Evolutionary conservation across 2,329 filamentous ascomycete species (phyloP).

Genomic region (Penicillium expansum): DNA sequence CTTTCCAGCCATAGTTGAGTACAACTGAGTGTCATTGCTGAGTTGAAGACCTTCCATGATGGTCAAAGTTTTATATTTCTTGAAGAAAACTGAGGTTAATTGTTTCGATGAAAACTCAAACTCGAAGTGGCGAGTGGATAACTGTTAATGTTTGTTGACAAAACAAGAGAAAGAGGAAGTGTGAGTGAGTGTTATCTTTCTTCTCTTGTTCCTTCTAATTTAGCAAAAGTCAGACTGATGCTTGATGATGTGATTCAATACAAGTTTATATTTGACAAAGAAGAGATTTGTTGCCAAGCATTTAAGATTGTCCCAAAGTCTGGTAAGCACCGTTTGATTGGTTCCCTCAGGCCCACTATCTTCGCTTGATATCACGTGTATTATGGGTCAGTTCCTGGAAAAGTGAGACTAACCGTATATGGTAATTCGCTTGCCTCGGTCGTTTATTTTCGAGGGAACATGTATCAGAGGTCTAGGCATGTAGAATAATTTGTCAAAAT

Average conservation of each 20-base stretch:
- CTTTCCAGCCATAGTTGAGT: conserved; percentile 35
- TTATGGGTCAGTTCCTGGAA: neutral
- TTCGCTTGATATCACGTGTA: conserved; percentile 5
- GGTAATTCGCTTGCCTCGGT: neutral
- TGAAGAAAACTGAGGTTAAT: conserved; percentile 4
- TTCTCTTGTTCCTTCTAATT: neutral
- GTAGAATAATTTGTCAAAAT: neutral
- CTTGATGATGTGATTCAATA: neutral
- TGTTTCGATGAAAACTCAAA: conserved; percentile 4
- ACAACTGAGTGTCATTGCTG: conserved; percentile 27
- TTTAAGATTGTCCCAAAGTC: neutral
- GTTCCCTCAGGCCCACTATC: accelerated
- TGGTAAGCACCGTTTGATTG: neutral
- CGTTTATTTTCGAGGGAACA: neutral
- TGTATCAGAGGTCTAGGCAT: neutral
- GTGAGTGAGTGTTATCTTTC: neutral
- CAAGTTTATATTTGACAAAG: conserved; percentile 6
- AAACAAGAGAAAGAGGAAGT: neutral
- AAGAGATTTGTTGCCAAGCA: conserved; percentile 14
- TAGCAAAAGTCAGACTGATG: conserved; percentile 3
- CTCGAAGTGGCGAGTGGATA: neutral
- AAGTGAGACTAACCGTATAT: neutral
- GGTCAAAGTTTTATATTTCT: neutral
- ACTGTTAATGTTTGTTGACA: conserved; percentile 49
- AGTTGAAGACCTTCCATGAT: conserved; percentile 16